These are phyloP conservation scores for Coemansia sp. DNA, from an alignment of 192 early-diverging fungal species.

Conservation along the genomic window DNA sequence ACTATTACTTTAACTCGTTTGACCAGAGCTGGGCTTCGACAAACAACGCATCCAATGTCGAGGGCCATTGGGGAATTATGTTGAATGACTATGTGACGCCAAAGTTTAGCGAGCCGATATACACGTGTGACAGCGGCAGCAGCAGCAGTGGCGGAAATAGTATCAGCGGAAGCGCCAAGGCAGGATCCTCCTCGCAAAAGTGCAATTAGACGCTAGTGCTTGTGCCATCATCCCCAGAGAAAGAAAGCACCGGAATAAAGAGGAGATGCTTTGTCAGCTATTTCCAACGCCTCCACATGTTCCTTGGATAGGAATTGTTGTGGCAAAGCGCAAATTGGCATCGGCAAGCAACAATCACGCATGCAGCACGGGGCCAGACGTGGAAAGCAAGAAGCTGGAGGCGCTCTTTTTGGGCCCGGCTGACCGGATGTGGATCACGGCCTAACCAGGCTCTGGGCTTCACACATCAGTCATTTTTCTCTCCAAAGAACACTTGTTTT, in stretches of 20 bases:
- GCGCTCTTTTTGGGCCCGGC: not conserved
- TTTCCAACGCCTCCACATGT: too few relatives aligned
- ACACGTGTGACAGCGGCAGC: constrained; percentile 9
- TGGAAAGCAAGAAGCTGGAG: not conserved
- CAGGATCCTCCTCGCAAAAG: too few relatives aligned
- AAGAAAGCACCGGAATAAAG: too few relatives aligned
- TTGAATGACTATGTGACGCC: constrained; percentile 30
- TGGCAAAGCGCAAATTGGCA: too few relatives aligned
- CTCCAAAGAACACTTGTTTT: not conserved
- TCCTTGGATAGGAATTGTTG: too few relatives aligned
- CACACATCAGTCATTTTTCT: not conserved
- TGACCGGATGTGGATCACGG: not conserved
- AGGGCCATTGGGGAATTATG: constrained; percentile 42
- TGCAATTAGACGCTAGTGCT: not conserved
- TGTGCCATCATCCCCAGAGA: not conserved
- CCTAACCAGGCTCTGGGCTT: not conserved
- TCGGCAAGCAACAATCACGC: not conserved
- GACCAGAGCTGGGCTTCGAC: constrained; percentile 63
- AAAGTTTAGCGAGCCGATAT: constrained; percentile 37
- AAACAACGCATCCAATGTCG: constrained; percentile 49
- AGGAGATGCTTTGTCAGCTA: too few relatives aligned
- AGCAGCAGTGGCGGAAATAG: not conserved
- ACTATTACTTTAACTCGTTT: constrained; percentile 64
- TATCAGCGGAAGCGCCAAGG: too few relatives aligned
- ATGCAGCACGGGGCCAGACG: not conserved